Conservation (phyloP, 176 grass and related monocot species). For the Oryza longistaminata region DNA sequence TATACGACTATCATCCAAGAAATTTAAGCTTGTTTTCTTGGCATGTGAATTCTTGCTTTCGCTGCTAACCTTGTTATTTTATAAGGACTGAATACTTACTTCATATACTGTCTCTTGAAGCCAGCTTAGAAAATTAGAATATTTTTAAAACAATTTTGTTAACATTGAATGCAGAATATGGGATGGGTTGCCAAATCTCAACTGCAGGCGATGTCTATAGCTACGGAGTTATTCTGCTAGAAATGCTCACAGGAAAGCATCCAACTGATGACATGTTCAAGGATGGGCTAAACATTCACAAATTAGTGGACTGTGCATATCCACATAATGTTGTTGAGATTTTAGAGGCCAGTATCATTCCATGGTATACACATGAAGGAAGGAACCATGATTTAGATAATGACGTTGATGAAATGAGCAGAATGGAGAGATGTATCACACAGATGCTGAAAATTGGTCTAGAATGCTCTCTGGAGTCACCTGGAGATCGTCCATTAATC, state of each 20-base stretch:
- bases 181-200: constrained; percentile 28
- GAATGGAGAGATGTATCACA: too few species aligned
- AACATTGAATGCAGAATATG: constrained; percentile 16
- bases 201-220: constrained; percentile 33
- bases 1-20: too few species aligned
- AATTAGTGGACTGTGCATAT: background rate
- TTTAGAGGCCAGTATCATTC: background rate
- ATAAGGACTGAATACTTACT: too few species aligned
- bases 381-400: too few species aligned
- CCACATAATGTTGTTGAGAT: background rate
- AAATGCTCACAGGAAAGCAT: constrained; percentile 3
- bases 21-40: too few species aligned
- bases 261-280: constrained; percentile 13
- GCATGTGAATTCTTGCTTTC: too few species aligned
- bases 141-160: background rate
- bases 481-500: constrained; percentile 2
- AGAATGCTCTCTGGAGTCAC: background rate
- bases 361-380: too few species aligned
- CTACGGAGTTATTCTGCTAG: constrained; percentile 33
- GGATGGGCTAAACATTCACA: background rate
- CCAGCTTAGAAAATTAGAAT: too few species aligned
- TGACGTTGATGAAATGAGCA: too few species aligned
- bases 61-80: too few species aligned
- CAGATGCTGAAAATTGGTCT: constrained; percentile 20
- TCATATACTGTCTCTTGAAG: too few species aligned